A percentile compares a stretch with the other conserved stretches of the same genome.
phyloP scores from a whole-genome alignment of 208 protist species.

The Leishmania arabica region DNA sequence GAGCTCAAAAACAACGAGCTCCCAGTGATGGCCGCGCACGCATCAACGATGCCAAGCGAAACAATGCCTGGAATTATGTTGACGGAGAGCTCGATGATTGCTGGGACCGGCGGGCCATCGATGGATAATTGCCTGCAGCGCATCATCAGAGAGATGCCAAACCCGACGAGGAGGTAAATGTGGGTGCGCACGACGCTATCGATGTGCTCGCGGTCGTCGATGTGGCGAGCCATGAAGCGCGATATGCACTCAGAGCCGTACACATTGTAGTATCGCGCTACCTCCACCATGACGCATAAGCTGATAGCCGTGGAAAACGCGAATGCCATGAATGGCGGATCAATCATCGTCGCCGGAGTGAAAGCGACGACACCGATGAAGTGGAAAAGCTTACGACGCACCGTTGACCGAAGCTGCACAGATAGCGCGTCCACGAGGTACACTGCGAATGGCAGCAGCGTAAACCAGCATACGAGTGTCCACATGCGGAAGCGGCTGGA shows the following conservation, averaged over 20 bases:
- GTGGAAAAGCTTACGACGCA: conserved; percentile 89
- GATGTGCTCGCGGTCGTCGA: conserved; percentile 74
- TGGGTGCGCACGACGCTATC: conserved; percentile 81
- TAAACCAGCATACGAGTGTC: conserved; percentile 59
- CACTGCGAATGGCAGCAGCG: conserved; percentile 57
- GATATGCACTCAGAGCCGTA: conserved; percentile 55
- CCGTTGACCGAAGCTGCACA: conserved; percentile 42
- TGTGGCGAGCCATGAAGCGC: conserved; percentile 63
- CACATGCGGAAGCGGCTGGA: conserved; percentile 60
- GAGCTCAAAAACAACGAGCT: conserved; percentile 72
- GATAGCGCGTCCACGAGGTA: conserved; percentile 56
- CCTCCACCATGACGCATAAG: conserved; percentile 59
- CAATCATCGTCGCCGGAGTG: conserved; percentile 74
- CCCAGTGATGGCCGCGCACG: conserved; percentile 81
- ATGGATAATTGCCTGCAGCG: conserved; percentile 57
- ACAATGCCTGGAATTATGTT: conserved; percentile 85
- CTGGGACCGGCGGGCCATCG: conserved; percentile 28
- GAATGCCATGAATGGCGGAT: conserved; percentile 84
- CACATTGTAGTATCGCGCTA: conserved; percentile 68
- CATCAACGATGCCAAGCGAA: conserved; percentile 85
- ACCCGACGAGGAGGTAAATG: conserved; percentile 86
- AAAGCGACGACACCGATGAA: conserved; percentile 83
- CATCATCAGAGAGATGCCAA: conserved; percentile 75
- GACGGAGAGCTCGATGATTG: conserved; percentile 71
- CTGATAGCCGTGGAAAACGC: conserved; percentile 69